Evolutionary conservation across 2,329 filamentous ascomycete genomes (phyloP), one percentile per base, ranked within the genome.

Genomic region (Cladophialophora carrionii): DNA sequence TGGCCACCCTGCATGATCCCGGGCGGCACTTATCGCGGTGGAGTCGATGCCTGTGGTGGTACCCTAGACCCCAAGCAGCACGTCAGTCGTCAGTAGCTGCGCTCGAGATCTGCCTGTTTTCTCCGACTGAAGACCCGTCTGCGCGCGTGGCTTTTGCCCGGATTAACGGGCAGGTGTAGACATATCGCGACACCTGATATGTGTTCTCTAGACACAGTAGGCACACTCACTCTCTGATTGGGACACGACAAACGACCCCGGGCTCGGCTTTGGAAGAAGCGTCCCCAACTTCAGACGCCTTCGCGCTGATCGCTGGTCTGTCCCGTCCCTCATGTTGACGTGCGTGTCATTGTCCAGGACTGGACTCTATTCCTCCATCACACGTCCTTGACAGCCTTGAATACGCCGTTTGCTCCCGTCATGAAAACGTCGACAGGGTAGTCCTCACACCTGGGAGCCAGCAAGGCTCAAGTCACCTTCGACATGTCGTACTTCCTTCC

Each of bases 401-500:
- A 31, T 17, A 31, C 37, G 43, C 59, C 52, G 12, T 24, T 20
- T 5, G 10, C 34, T 32, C 31, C 46, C 59, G 58, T 41, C 52
- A 67, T 69, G 64, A 59, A n/a, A 56, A 51, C 43, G 54, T 31
- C 48, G 32, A 31, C 41, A 10, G 22, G 59, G 37, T 69, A 63
- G 57, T 14, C 41, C 29, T 48, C 32, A n/a, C 31, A 49, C 29
- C 26, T 46, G 12, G 31, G 62, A 61, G 61, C 57, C 55, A 34
- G 61, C 54, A 51, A 65, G 55, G 60, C 62, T 52, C 60, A 24
- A 60, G 48, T 17, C 49, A 26, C 37, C 51, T 26, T 46, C 63
- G 74, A 71, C 77, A 92, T 93, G 90, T 87, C 88, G 61, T 88
- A 85, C 75, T 87, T 91, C 75, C 85, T 95, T 73, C 88, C 92